Conservation (phyloP, 2,329 filamentous ascomycete species). For the Incumbomyces lentus region DNA sequence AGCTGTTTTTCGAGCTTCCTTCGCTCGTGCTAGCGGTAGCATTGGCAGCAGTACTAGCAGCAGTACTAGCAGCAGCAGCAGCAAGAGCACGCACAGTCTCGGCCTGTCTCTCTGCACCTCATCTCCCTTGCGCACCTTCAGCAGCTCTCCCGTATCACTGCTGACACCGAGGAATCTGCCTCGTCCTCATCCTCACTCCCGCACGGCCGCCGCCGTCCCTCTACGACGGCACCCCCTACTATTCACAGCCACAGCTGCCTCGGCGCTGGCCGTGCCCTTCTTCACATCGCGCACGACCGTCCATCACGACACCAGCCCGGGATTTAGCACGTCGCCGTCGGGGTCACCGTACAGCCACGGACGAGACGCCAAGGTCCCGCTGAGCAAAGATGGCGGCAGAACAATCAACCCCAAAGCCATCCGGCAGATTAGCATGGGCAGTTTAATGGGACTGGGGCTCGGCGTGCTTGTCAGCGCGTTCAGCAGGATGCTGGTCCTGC, state of each 20-base stretch:
- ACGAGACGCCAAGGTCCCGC: slow-evolving; percentile 16
- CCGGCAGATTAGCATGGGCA: slow-evolving; percentile 36
- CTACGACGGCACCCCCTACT: neutral
- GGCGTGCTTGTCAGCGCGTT: slow-evolving; percentile 36
- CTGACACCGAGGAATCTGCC: neutral
- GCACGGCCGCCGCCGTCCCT: neutral
- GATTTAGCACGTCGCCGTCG: slow-evolving; percentile 13
- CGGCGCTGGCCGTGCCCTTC: slow-evolving; percentile 18
- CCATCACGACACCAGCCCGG: slow-evolving; percentile 12
- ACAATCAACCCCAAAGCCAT: slow-evolving; percentile 24
- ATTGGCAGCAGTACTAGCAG: too few relatives aligned
- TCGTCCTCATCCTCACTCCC: neutral
- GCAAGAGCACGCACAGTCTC: slow-evolving; percentile 4
- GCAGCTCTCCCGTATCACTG: neutral
- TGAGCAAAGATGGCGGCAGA: slow-evolving; percentile 15
- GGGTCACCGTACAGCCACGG: slow-evolving; percentile 15
- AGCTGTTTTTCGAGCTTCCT: too few relatives aligned
- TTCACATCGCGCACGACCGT: slow-evolving; percentile 10
- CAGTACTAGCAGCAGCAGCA: slow-evolving; percentile 6
- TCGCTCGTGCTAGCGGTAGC: too few relatives aligned
- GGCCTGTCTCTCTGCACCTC: slow-evolving; percentile 4
- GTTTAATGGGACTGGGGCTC: slow-evolving; percentile 33
- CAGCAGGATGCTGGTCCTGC: slow-evolving; percentile 33
- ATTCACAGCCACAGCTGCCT: slow-evolving; percentile 10
- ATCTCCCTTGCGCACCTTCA: slow-evolving; percentile 7